A percentile compares a stretch with the other conserved stretches of the same genome.
Evolutionary conservation across 257 asterid species (phyloP).

Genomic region (Dorcoceras hygrometricum): DNA sequence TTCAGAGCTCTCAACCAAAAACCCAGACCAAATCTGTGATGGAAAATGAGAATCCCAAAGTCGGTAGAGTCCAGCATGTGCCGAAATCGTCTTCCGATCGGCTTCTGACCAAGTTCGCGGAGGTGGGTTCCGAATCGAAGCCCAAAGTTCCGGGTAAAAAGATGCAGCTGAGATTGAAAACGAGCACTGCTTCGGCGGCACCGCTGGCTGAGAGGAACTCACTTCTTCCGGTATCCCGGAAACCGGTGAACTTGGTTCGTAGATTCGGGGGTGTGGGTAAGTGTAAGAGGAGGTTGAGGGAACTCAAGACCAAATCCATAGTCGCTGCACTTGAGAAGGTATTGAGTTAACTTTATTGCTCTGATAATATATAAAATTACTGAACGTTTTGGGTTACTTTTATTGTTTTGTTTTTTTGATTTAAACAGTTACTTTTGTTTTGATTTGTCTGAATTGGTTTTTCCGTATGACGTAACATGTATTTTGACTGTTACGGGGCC

Average conservation of each 20-base stretch:
- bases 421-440: not conserved
- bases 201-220: conserved; percentile 58
- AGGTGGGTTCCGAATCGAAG: conserved; percentile 45
- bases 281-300: conserved; percentile 49
- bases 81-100: conserved; percentile 75
- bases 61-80: conserved; percentile 59
- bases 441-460: not conserved
- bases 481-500: too few species aligned
- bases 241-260: conserved; percentile 27
- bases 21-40: not conserved
- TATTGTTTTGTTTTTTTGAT: not conserved
- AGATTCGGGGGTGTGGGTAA: conserved; percentile 35
- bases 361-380: too few species aligned
- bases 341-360: not conserved
- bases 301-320: conserved; percentile 56
- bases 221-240: conserved; percentile 53
- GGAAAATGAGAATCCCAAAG: conserved; percentile 37
- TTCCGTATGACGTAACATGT: too few species aligned
- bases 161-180: conserved; percentile 42
- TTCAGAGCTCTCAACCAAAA: not conserved
- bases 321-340: conserved; percentile 65
- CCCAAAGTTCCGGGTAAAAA: conserved; percentile 30
- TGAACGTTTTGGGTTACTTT: too few species aligned
- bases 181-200: conserved; percentile 22
- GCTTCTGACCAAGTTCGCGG: conserved; percentile 79